phyloP scores from a whole-genome alignment of 441 rosid genomes.

The Pelargonium fulgidum region DNA sequence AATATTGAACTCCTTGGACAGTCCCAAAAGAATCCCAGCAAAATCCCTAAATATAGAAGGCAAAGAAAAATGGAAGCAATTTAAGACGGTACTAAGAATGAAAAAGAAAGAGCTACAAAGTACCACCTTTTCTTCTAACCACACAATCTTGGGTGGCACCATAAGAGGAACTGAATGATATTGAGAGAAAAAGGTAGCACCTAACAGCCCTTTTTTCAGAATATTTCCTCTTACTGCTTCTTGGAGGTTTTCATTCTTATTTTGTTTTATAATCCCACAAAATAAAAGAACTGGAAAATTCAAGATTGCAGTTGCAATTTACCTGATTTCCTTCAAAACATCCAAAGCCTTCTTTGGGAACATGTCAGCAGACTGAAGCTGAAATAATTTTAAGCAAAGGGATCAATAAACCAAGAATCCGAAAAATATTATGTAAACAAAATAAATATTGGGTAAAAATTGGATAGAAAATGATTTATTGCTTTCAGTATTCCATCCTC shows the following conservation, averaged over 20 bases:
- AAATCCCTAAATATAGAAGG: conserved; percentile 48
- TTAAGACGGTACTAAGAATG: not conserved
- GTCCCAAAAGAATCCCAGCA: conserved; percentile 50
- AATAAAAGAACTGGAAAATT: not conserved
- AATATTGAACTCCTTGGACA: conserved; percentile 69
- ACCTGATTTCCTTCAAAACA: conserved; percentile 66
- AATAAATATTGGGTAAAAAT: not conserved
- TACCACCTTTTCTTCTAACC: not conserved
- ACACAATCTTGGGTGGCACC: not conserved
- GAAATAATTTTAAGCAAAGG: conserved; percentile 25
- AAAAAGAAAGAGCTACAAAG: no score
- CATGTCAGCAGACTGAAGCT: conserved; percentile 59
- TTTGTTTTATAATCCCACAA: not conserved
- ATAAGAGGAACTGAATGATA: not conserved
- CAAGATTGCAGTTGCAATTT: not conserved
- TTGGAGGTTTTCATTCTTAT: not conserved
- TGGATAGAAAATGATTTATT: not conserved
- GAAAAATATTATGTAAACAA: not conserved
- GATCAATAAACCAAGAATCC: conserved; percentile 19
- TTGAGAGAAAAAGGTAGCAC: not conserved
- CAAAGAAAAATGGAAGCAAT: conserved; percentile 13
- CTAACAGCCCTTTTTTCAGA: not conserved
- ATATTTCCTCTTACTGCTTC: not conserved
- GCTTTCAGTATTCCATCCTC: no score
- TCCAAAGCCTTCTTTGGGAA: conserved; percentile 77